Base-by-base conservation (phyloP, 2,329 filamentous ascomycete genomes). In the Macrophomina pseudophaseolina region DNA sequence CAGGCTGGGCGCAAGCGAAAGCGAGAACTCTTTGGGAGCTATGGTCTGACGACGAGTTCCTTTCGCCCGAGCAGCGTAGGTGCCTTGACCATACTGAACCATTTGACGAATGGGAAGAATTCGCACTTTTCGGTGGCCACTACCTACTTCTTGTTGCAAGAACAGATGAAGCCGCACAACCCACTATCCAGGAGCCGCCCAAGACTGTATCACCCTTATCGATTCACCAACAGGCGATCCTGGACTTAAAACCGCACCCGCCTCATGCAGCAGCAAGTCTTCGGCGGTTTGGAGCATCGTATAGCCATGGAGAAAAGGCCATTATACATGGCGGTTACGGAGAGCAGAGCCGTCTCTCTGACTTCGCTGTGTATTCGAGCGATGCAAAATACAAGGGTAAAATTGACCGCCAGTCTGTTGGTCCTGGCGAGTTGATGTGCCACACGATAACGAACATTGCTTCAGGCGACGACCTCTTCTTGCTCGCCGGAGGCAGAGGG, bases 21-120 rank as follows among this genome's bases (percentile, higher is more conserved):
- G 86, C 88, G 52, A 86, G 86, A 75, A 92, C 89, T 71, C 81
- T 97, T 11, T 97, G 94, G 92, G 86, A 93, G 65, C 82, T 93
- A 0, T 97, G 94, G 94, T 87, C 85, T 11, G 87, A 91, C 70
- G 81, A 87, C 14, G 74, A 80, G 2, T 94, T 94, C 75, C 79
- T 97, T 23, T 83, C 82, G 5, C 73, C 84, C 1, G 78, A 83
- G 1, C 85, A 92, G 68, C 86, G 92, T 69, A 80, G 75, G 42
- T 80, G 80, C 11, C 79, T 97, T 14, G 90, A 97, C 71, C 74
- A 80, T 0, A 78, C 93, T 16, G 94, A 97, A 74, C 88, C 90
- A 0, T 97, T 98, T 74, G 94, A 98, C 76, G 94, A 97, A 78
- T 97, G 93, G 93, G 94, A 98, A 78, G 94, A 97, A 73, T 93